phyloP scores from a whole-genome alignment of 2,329 filamentous ascomycete species.

The Penicillium griseofulvum region DNA sequence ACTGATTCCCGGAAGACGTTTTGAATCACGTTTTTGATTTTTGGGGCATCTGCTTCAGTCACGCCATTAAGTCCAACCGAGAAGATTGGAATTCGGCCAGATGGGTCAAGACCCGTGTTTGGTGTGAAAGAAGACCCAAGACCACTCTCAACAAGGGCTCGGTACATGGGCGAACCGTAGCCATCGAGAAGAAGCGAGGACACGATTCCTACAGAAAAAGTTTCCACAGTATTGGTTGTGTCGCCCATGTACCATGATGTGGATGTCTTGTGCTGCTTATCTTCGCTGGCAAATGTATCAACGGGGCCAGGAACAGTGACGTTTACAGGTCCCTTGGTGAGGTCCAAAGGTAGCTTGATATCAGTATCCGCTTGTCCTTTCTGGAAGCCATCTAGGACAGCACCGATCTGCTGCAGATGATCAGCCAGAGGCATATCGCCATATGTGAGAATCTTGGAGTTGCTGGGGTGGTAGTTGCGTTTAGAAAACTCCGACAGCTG shows the following conservation, averaged over 20 bases:
- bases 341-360: conserved; percentile 71
- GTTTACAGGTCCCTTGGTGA: conserved; percentile 64
- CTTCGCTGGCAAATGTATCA: conserved; percentile 79
- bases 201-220: conserved; percentile 79
- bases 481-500: conserved; percentile 85
- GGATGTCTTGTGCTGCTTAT: conserved; percentile 91
- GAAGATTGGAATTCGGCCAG: conserved; percentile 74
- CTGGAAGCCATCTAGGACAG: conserved; percentile 70
- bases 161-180: conserved; percentile 91
- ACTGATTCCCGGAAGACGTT: conserved; percentile 68
- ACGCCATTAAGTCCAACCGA: conserved; percentile 92
- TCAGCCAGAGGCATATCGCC: conserved; percentile 83
- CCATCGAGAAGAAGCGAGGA: conserved; percentile 86
- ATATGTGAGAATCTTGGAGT: conserved; percentile 93
- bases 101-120: conserved; percentile 86
- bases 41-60: conserved; percentile 71
- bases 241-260: conserved; percentile 90
- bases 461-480: conserved; percentile 95
- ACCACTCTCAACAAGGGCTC: conserved; percentile 81
- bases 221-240: conserved; percentile 77
- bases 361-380: conserved; percentile 67
- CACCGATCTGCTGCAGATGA: conserved; percentile 76
- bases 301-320: conserved; percentile 76
- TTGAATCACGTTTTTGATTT: conserved; percentile 71
- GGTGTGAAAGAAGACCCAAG: conserved; percentile 92